A percentile compares a stretch with the other conserved stretches of the same genome.
Evolutionary conservation across 176 grass and related monocot genomes (phyloP).

Genomic region (Canna indica): DNA sequence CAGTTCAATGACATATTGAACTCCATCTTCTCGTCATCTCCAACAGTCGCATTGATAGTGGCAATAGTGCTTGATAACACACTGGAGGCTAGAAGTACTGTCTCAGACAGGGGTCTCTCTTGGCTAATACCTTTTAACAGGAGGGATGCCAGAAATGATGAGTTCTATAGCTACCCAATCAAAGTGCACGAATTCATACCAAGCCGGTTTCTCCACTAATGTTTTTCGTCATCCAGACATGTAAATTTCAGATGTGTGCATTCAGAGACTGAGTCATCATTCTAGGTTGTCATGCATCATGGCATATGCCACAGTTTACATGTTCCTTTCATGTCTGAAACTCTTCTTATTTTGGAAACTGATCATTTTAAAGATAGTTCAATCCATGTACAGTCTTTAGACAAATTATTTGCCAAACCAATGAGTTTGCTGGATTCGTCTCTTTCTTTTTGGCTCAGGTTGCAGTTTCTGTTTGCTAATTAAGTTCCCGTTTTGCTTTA

Average conservation of each 20-base stretch:
- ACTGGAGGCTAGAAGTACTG: slow-evolving; percentile 27
- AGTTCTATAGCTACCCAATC: slow-evolving; percentile 86
- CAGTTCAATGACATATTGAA: slow-evolving; percentile 99
- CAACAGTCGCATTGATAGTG: slow-evolving; percentile 53
- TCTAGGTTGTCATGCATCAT: not conserved
- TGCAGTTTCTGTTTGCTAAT: too few species aligned
- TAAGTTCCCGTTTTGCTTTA: too few species aligned
- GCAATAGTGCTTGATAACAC: slow-evolving; percentile 63
- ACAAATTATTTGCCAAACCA: too few species aligned
- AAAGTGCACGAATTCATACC: slow-evolving; percentile 44
- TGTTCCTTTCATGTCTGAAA: too few species aligned
- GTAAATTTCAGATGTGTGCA: slow-evolving; percentile 27
- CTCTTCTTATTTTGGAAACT: too few species aligned
- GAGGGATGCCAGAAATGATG: slow-evolving; percentile 52
- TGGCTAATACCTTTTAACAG: slow-evolving; percentile 60
- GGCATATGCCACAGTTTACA: not conserved
- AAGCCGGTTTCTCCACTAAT: slow-evolving; percentile 32
- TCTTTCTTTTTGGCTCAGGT: too few species aligned
- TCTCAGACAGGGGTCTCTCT: slow-evolving; percentile 57
- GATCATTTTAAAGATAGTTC: too few species aligned
- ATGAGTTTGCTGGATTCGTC: too few species aligned
- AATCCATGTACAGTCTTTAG: too few species aligned
- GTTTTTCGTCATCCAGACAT: slow-evolving; percentile 21
- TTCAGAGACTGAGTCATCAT: not conserved
- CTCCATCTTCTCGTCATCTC: slow-evolving; percentile 69